Evolutionary conservation across 2,329 filamentous ascomycete genomes (phyloP), one percentile per base, ranked within the genome.

Genomic region (Fusarium foetens): DNA sequence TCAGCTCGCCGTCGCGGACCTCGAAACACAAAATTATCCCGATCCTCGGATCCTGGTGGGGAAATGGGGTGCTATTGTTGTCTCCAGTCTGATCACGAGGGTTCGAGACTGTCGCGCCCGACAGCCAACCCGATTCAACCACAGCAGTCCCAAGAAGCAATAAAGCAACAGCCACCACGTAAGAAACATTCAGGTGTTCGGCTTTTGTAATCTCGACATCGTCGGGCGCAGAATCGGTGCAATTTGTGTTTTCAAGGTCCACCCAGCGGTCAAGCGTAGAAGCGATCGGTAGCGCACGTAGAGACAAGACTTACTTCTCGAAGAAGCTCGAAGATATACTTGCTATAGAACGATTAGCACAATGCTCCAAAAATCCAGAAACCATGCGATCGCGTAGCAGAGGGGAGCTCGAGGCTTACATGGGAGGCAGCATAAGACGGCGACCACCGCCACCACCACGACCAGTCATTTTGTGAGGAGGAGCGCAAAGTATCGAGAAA

Each of bases 271-370:
- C 66, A 54, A 58, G 63, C 49, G 62, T 43, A 60, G 39, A 39
- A 53, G 43, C 23, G 31, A 27, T 52, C 58, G 42, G 60, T 21
- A 29, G 58, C 46, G 45, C 41, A 36, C 36, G 42, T 39, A 25
- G 51, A 46, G 31, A 43, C 8, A 48, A 45, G 35, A 83, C 82
- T 82, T 68, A 83, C 82, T 49, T 83, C 85, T 78, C 91, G 95
- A 14, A 98, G 89, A 42, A 98, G 92, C 87, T 96, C 97, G 90
- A 85, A 85, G 70, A 85, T 84, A 74, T 84, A 83, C 77, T 85
- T 84, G 85, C 82, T 83, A 27, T 21, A 23, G 36, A 16, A 35
- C 14, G 6, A 60, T 82, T 68, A 81, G 76, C 71, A 48, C 21
- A 58, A 46, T 39, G 39, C 16, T 17, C 14, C n/a, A 39, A 33